These are phyloP conservation scores for Phytophthora idaei DNA, from an alignment of 352 stramenopile genomes.

Conservation along the genomic window DNA sequence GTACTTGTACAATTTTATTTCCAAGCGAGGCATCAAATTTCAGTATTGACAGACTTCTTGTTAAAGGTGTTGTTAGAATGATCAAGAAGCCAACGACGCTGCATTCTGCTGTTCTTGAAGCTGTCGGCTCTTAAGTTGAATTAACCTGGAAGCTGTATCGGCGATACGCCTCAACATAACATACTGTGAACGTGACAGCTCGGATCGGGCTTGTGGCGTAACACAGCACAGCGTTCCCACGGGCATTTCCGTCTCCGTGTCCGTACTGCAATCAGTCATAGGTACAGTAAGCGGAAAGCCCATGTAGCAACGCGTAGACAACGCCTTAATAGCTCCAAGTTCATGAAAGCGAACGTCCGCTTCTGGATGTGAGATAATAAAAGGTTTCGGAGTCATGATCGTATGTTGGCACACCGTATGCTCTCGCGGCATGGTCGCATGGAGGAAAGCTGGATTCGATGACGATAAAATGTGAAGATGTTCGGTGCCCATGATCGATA, in stretches of 20 bases:
- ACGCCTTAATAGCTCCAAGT: constrained; percentile 7
- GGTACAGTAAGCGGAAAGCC: constrained; percentile 26
- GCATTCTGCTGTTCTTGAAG: constrained; percentile 7
- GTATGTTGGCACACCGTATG: constrained; percentile 32
- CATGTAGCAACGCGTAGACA: constrained; percentile 17
- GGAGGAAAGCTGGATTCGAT: constrained; percentile 17
- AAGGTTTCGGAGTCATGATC: constrained; percentile 32
- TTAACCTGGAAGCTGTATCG: constrained; percentile 23
- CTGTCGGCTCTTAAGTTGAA: constrained; percentile 18
- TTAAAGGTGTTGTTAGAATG: no score
- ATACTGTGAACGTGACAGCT: constrained; percentile 39
- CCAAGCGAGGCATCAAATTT: no score
- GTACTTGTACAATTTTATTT: no score
- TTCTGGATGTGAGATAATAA: constrained; percentile 34
- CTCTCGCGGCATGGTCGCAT: constrained; percentile 24
- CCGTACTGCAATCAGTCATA: background rate
- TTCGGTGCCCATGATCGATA: constrained; percentile 30
- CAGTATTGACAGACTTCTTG: no score
- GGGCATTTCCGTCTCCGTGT: constrained; percentile 8
- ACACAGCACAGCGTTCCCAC: constrained; percentile 42
- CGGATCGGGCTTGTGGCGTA: constrained; percentile 12
- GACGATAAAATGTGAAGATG: constrained; percentile 31
- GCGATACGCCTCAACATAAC: constrained; percentile 20
- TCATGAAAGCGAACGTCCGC: constrained; percentile 39
- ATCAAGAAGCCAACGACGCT: no score